Evolutionary conservation across 208 protist genomes (phyloP), one percentile per base, ranked within the genome.

Genomic region (Crithidia brevicula): DNA sequence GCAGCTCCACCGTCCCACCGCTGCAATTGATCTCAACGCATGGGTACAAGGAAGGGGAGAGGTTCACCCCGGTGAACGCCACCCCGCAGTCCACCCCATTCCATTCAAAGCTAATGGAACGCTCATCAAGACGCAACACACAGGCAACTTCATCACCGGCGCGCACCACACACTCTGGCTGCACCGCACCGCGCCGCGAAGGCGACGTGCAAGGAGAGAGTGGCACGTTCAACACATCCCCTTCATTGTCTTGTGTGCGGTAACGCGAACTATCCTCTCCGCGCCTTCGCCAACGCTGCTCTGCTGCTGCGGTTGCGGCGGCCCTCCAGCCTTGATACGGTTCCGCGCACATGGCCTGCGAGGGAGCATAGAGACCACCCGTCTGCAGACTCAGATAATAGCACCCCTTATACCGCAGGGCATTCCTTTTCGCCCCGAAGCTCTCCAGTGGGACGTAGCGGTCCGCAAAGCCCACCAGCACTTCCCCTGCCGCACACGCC

Each of bases 391-490:
- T 73, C 15, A 88, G 34, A 33, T 77, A 88, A 57, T 83, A 83
- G 65, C 82, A 85, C n/a, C 74, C 77, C 5, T 18, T 22, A 56
- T 88, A 83, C 22, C 42, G 42, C 45, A 80, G 57, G 5, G 78
- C 76, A 54, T 85, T 88, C 8, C 67, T 67, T 23, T 68, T 77
- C 11, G 20, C 51, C 28, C 72, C 75, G 64, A 85, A 88, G 52
- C 70, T 79, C 67, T 89, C 84, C 45, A 86, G 54, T 1, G 77
- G 77, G 3, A 90, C 10, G 38, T 82, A 73, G 45, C 81, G 77
- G 49, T 90, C 84, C 13, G 84, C 62, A 63, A 90, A 85, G 16
- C 84, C 84, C 1, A 86, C 33, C 16, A 85, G 61, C 4, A 90
- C 42, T 15, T 67, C 81, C 22, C 71, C 66, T 47, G 28, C 58